phyloP scores from a whole-genome alignment of 345 rosid genomes.

The Lepidium africanum region DNA sequence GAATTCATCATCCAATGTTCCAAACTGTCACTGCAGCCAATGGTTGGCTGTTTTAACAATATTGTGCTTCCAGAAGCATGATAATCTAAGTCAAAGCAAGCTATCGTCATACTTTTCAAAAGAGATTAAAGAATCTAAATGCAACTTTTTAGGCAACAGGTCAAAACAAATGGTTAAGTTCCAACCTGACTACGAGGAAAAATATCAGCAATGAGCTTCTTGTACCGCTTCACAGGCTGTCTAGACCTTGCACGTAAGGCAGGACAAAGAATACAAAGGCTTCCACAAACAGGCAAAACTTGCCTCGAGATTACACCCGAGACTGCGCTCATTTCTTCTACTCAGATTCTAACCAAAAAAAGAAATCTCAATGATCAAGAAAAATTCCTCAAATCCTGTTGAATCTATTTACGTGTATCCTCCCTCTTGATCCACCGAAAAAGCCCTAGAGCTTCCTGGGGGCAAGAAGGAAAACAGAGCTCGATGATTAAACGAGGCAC shows the following conservation, averaged over 20 bases:
- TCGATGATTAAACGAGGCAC: constrained; percentile 15
- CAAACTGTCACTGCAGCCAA: not conserved
- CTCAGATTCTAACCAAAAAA: not conserved
- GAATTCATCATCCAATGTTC: not conserved
- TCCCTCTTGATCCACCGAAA: constrained; percentile 48
- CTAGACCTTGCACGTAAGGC: constrained; percentile 85
- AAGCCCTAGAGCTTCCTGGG: constrained; percentile 30
- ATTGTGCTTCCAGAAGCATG: not conserved
- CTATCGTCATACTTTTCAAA: not conserved
- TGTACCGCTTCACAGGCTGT: constrained; percentile 96
- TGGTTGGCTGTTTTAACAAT: not conserved
- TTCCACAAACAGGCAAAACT: constrained; percentile 86
- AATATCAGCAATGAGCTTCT: constrained; percentile 85
- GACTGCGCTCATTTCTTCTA: constrained; percentile 52
- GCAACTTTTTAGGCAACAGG: not conserved
- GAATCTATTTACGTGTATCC: constrained; percentile 31
- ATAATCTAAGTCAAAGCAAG: not conserved
- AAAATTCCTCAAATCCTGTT: not conserved
- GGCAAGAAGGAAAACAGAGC: constrained; percentile 66
- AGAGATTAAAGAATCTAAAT: not conserved
- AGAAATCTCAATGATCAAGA: not conserved
- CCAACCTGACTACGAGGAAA: constrained; percentile 83
- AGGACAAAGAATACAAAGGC: constrained; percentile 87
- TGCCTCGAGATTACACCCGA: constrained; percentile 92
- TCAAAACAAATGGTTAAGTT: not conserved